Base-by-base conservation (phyloP, 768 basidiomycete genomes). In the Mycena galericulata region DNA sequence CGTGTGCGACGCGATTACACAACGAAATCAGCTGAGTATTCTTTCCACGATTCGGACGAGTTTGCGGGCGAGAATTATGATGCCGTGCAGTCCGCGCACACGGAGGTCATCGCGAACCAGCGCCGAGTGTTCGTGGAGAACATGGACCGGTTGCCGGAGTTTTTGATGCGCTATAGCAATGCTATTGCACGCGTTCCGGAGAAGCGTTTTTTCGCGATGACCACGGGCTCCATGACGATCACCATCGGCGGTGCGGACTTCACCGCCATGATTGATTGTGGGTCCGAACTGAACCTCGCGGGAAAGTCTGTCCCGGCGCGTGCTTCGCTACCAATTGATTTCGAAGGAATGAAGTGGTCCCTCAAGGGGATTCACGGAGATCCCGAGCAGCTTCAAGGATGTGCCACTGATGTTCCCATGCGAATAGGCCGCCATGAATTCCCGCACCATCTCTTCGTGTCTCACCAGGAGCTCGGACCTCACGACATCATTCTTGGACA, bases 401-500 rank as follows among this genome's bases (percentile, higher is more conserved):
- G 67, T 24, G 36, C 61, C 27, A 68, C 67, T 18, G 47, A 68
- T 14, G 61, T 62, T 8, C 47, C 67, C 1, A 50, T 68, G 14
- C 34, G 40, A 1, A 40, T 67, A 9, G 66, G 66, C 17, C 26
- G 60, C 0, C 66, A 61, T 20, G 6, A 20, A 4, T 67, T 67
- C 36, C 27, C 54, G 12, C 67, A 68, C 24, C 67, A 68, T 26
- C 10, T 68, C 1, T 68, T 68, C 17, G 20, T 68, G 8, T 68
- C 67, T 2, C 67, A 68, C 24, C 59, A 62, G 10, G 67, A 68
- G 24, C 30, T 68, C 6, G 67, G 54, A 0, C 26, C 4, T 2
- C 67, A 68, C 27, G 60, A 68, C 17, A 22, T 68, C 2, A 68
- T 68, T 12, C 67, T 68, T 1, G 67, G 67, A 0, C 67, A 68